Conservation (phyloP, 2,329 filamentous ascomycete genomes). For the Paecilomyces dactylethromorphus region DNA sequence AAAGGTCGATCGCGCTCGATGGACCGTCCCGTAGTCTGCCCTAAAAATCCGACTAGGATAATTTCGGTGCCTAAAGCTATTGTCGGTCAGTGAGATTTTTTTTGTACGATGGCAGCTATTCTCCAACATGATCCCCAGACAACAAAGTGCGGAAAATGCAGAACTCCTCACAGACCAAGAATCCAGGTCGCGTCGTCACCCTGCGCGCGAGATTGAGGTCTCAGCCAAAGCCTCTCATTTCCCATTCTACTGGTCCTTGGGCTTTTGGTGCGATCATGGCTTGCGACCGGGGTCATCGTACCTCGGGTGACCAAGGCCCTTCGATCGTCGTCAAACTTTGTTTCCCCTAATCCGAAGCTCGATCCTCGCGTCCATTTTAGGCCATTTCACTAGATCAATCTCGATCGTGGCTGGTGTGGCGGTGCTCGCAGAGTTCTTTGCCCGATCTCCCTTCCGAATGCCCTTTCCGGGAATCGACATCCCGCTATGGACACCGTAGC, state of each 20-base stretch:
- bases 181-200: not conserved
- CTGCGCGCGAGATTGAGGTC: not conserved
- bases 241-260: not conserved
- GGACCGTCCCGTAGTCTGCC: not conserved
- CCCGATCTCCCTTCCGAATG: not conserved
- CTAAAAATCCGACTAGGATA: not conserved
- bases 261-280: not conserved
- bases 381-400: no score
- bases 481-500: not conserved
- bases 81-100: not conserved
- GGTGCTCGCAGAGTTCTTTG: not conserved
- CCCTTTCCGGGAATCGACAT: not conserved
- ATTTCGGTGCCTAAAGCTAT: not conserved
- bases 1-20: not conserved
- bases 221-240: not conserved
- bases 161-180: not conserved
- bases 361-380: not conserved
- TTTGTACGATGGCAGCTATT: no score
- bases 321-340: not conserved
- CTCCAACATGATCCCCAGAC: not conserved
- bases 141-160: not conserved
- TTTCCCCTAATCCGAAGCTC: not conserved
- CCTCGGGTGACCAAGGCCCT: not conserved
- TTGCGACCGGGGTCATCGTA: not conserved
- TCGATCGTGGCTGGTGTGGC: not conserved